phyloP scores from a whole-genome alignment of 148 eudicot genomes.

The Rhododendron kiyosumense region DNA sequence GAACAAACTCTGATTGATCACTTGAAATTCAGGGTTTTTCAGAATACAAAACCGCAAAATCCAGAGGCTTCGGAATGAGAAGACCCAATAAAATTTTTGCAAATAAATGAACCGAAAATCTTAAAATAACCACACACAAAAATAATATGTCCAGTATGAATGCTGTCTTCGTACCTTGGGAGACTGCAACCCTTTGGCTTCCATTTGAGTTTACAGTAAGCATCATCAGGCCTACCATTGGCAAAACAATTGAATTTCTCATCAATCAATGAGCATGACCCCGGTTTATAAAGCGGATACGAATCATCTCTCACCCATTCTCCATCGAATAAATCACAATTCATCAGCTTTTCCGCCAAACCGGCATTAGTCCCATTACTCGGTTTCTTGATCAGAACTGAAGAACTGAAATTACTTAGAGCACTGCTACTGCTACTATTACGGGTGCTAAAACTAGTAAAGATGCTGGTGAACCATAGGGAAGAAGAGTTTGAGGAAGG shows the following conservation, averaged over 20 bases:
- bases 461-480: constrained; percentile 58
- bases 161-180: constrained; percentile 47
- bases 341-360: not conserved
- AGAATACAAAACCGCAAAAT: no score
- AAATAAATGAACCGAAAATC: no score
- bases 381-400: not conserved
- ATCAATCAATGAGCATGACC: constrained; percentile 68
- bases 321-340: constrained; percentile 70
- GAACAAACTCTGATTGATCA: no score
- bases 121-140: not conserved
- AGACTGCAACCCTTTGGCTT: constrained; percentile 50
- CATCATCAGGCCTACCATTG: constrained; percentile 66
- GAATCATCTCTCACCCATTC: constrained; percentile 71
- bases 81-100: no score
- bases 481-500: constrained; percentile 57
- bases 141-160: no score
- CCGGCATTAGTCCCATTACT: not conserved
- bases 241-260: constrained; percentile 59
- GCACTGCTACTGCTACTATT: no score
- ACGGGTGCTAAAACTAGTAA: constrained; percentile 10
- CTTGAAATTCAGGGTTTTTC: no score
- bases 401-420: not conserved
- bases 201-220: constrained; percentile 62
- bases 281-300: constrained; percentile 55
- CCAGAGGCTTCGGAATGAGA: no score